phyloP scores from a whole-genome alignment of 2,329 filamentous ascomycete species.

The Aspergillus terreus region DNA sequence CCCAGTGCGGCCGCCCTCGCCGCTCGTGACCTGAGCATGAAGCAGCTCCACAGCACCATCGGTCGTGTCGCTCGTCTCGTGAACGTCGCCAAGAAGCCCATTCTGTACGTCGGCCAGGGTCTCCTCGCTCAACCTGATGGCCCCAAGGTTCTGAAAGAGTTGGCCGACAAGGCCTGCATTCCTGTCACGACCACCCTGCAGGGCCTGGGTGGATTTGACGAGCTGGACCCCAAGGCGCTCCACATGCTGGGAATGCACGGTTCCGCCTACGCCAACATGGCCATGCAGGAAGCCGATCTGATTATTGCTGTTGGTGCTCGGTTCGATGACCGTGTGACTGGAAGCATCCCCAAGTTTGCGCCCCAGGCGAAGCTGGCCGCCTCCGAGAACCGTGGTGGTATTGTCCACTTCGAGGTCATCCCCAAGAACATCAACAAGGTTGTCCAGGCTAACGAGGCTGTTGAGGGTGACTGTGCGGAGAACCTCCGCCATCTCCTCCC shows the following conservation, averaged over 20 bases:
- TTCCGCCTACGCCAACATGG: constrained; percentile 94
- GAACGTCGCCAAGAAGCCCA: constrained; percentile 86
- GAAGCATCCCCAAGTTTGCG: constrained; percentile 78
- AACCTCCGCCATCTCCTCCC: constrained; percentile 77
- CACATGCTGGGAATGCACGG: constrained; percentile 99
- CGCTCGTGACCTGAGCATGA: constrained; percentile 67
- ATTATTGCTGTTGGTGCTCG: constrained; percentile 91
- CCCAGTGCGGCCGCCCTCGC: constrained; percentile 83
- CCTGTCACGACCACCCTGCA: constrained; percentile 96
- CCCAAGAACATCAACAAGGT: constrained; percentile 99
- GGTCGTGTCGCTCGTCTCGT: constrained; percentile 74
- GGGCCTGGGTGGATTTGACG: constrained; percentile 86
- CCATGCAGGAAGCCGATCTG: constrained; percentile 93
- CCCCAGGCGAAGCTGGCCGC: constrained; percentile 83
- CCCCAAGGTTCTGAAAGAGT: constrained; percentile 71
- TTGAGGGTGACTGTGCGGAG: constrained; percentile 83
- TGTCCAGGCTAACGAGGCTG: constrained; percentile 89
- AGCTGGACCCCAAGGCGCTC: constrained; percentile 87
- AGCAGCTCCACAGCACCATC: constrained; percentile 71
- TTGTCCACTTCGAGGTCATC: constrained; percentile 97
- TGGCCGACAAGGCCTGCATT: constrained; percentile 86
- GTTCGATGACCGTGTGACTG: constrained; percentile 94
- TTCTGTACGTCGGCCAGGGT: constrained; percentile 93
- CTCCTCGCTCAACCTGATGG: constrained; percentile 77
- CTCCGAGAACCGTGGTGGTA: constrained; percentile 80